These are phyloP conservation scores for Vitis hybrid DNA, from an alignment of 177 flowering plant species.

Conservation along the genomic window DNA sequence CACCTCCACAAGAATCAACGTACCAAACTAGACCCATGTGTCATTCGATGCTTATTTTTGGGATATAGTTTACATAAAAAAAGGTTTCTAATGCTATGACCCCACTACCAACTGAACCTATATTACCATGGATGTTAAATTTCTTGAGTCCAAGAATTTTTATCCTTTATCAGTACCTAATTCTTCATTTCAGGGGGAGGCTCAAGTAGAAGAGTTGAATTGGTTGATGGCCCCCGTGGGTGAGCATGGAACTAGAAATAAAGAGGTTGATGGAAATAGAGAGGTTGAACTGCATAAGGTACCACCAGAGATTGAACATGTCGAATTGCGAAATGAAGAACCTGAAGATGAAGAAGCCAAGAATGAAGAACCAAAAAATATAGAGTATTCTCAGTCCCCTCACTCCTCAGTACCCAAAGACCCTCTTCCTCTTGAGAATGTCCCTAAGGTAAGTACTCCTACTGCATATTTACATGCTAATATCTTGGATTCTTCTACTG, in stretches of 20 bases:
- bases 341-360: no score
- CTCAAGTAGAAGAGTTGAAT: not conserved
- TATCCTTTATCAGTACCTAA: not conserved
- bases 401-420: not conserved
- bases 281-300: not conserved
- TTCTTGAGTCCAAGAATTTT: not conserved
- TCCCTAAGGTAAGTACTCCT: not conserved
- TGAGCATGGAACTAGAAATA: not conserved
- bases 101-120: not conserved
- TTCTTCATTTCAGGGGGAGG: constrained; percentile 14
- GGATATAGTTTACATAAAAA: no score
- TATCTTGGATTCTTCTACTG: not conserved
- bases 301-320: not conserved
- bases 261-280: not conserved
- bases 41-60: not conserved
- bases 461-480: not conserved
- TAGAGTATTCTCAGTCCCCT: not conserved
- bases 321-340: not conserved
- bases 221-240: not conserved
- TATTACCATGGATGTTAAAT: constrained; percentile 4
- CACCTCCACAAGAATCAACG: no score
- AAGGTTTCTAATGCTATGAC: no score
- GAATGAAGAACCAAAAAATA: not conserved
- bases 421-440: not conserved
- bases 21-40: no score